Evolutionary conservation across 2,329 filamentous ascomycete genomes (phyloP), one percentile per base, ranked within the genome.

Genomic region (Talaromyces marneffei): DNA sequence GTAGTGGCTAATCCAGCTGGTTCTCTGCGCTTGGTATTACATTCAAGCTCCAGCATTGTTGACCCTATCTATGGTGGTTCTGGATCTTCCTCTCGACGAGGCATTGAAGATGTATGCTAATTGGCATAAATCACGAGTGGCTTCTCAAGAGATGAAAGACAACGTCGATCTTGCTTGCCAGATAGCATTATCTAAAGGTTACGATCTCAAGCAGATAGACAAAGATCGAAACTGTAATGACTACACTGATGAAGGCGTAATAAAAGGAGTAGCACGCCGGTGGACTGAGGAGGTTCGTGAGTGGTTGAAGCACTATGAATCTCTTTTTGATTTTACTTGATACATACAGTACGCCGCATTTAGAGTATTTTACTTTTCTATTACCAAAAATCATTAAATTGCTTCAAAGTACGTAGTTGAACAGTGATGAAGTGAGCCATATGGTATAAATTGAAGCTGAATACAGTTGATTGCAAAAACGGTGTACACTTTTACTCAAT

Each of bases 101-200:
- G 52, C 20, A 4, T 33, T 55, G 33, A 55, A 40, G 18, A 6
- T 4, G 6, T 55, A 55, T 55, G 12, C 52, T n/a, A 18, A 27
- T 8, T 55, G 35, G 52, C 12, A 55, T 5, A 55, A 55, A 27
- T n/a, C 52, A 40, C 9, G 5, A n/a, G 52, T 55, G 7, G 52
- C 20, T 55, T 55, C 44, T 55, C 14, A 55, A 55, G 18, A 55
- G 12, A 55, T 40, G 12, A 55, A 55, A n/a, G 20, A 55, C 12
- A 7, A 55, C 8, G 12, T 55, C 2, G 52, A 55, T 40, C 10
- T 40, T 55, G 35, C 52, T 16, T 55, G 35, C 12, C 20, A 27
- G 33, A 10, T 40, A 9, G 52, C 14, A 40, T 55, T 55, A 55
- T 5, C 18, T 2, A 14, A 55, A 3, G 33, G 20, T 3, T 55